Percentiles rank a stretch among this genome's conserved stretches.
These are phyloP conservation scores for Juglanconis oblonga DNA, from an alignment of 2,329 filamentous ascomycete genomes.

Conservation along the genomic window DNA sequence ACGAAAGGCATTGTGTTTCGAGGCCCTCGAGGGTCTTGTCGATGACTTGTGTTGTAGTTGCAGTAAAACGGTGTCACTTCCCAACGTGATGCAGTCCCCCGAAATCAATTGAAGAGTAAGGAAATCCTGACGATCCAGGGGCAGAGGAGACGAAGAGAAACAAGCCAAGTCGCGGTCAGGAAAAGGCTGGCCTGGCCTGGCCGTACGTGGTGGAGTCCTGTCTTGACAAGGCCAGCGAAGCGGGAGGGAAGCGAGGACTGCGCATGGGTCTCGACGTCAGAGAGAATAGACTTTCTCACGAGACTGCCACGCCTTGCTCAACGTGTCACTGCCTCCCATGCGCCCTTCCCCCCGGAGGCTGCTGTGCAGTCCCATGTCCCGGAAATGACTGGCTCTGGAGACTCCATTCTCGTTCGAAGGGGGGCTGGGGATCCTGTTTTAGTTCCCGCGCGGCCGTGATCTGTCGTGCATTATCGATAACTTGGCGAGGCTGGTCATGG, in stretches of 20 bases:
- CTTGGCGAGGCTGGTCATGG: background rate
- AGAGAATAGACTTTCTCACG: background rate
- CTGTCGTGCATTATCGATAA: slow-evolving; percentile 8
- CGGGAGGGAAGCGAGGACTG: slow-evolving; percentile 3
- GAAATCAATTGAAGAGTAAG: background rate
- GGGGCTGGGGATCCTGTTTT: slow-evolving; percentile 3
- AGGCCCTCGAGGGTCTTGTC: slow-evolving; percentile 18
- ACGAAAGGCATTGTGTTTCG: slow-evolving; percentile 58
- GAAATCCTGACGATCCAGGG: background rate
- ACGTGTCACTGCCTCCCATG: slow-evolving; percentile 1
- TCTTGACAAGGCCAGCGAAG: slow-evolving; percentile 12
- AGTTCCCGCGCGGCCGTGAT: background rate
- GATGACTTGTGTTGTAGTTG: slow-evolving; percentile 10
- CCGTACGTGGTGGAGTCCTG: background rate
- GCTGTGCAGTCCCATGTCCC: slow-evolving; percentile 2
- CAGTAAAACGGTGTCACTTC: background rate
- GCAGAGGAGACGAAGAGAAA: background rate
- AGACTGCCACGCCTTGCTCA: background rate
- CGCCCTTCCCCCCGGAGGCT: background rate
- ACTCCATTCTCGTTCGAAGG: slow-evolving; percentile 11
- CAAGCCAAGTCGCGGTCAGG: background rate
- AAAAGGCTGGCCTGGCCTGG: background rate
- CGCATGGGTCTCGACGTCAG: slow-evolving; percentile 17
- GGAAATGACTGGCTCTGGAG: slow-evolving; percentile 12
- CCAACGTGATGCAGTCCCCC: too few relatives aligned